phyloP scores from a whole-genome alignment of 139 green algal genomes.

The Monoraphidium neglectum region DNA sequence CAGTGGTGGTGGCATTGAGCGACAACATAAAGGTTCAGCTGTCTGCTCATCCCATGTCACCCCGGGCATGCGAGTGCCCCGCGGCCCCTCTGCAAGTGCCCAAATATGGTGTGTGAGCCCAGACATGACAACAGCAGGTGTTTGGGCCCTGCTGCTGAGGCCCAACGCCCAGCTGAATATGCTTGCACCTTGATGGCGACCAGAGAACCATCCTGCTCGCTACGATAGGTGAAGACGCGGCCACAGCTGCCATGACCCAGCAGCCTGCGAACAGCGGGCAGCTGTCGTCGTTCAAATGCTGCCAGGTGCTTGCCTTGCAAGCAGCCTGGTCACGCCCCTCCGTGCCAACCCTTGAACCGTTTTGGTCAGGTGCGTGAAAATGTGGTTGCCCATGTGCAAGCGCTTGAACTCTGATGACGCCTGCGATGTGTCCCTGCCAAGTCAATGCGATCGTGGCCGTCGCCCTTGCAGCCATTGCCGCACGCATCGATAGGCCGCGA shows the following conservation, averaged over 20 bases:
- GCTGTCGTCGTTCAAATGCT: no score
- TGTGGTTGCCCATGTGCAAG: no score
- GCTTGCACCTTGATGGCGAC: background rate
- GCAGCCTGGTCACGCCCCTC: no score
- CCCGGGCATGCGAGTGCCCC: background rate
- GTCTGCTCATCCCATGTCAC: no score
- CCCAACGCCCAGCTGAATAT: background rate
- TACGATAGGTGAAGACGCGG: background rate
- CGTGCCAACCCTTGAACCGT: no score
- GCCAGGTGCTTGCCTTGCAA: background rate
- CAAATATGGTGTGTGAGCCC: background rate
- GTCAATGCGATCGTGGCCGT: no score
- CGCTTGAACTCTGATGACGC: no score
- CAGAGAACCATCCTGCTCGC: background rate
- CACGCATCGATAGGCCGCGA: no score
- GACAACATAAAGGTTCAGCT: background rate
- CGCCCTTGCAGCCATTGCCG: no score
- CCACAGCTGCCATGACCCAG: background rate
- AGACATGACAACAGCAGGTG: background rate
- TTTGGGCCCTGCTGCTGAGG: background rate
- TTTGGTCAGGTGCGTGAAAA: no score
- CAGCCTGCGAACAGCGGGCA: conserved; percentile 1
- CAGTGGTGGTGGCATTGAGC: background rate
- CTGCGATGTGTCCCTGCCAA: no score
- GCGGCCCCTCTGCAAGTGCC: background rate